Conservation (phyloP, 2,329 filamentous ascomycete genomes). For the Stylonectria norvegica region DNA sequence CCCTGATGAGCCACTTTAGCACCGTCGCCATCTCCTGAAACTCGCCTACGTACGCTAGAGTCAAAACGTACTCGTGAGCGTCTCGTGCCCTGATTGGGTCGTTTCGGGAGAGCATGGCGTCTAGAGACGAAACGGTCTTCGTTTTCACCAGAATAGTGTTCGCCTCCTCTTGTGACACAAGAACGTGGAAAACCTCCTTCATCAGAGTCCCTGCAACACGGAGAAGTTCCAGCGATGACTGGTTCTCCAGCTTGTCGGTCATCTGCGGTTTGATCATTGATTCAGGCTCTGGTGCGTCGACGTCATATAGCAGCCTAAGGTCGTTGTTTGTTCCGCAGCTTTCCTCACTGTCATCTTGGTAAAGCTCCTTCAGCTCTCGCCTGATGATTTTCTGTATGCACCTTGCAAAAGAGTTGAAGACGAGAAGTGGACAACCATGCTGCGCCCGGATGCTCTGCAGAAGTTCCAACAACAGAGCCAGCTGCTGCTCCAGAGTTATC, state of each 20-base stretch:
- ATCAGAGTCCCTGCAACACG: slow-evolving; percentile 20
- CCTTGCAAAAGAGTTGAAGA: slow-evolving; percentile 24
- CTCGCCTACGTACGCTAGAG: slow-evolving; percentile 60
- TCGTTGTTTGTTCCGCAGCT: slow-evolving; percentile 8
- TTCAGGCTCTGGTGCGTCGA: slow-evolving; percentile 10
- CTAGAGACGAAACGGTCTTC: slow-evolving; percentile 29
- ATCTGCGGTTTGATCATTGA: slow-evolving; percentile 4
- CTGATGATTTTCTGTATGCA: slow-evolving; percentile 26
- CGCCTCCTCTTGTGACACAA: slow-evolving; percentile 25
- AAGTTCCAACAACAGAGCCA: slow-evolving; percentile 28
- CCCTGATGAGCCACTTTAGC: slow-evolving; percentile 55
- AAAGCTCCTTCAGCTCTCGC: slow-evolving; percentile 23
- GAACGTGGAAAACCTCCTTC: slow-evolving; percentile 25
- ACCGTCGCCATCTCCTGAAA: slow-evolving; percentile 54
- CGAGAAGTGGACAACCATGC: slow-evolving; percentile 19
- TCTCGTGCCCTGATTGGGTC: slow-evolving; percentile 37
- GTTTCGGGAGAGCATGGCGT: slow-evolving; percentile 31
- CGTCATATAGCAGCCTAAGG: slow-evolving; percentile 16
- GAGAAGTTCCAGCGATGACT: slow-evolving; percentile 16
- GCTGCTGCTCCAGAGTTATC: slow-evolving; percentile 29
- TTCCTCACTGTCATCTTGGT: slow-evolving; percentile 11
- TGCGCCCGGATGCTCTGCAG: slow-evolving; percentile 27
- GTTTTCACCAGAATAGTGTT: slow-evolving; percentile 15
- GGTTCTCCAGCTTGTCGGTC: background rate
- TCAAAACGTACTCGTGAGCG: slow-evolving; percentile 58